phyloP scores from a whole-genome alignment of 257 asterid genomes.

The Prunella vulgaris region DNA sequence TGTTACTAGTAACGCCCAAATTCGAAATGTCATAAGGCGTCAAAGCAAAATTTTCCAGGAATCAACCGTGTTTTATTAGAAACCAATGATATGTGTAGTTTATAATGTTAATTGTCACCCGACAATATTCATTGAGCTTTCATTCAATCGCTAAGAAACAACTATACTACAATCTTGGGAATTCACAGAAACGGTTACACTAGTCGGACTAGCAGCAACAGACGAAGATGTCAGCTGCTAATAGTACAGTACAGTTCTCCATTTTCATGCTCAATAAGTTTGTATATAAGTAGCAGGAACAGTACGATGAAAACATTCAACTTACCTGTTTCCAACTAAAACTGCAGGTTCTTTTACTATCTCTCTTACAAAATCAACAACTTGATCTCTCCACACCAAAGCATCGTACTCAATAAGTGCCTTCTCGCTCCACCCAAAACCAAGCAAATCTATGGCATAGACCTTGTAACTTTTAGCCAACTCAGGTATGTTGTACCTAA shows the following conservation, averaged over 20 bases:
- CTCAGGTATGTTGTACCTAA: conserved; percentile 89
- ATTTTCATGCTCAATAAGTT: conserved; percentile 4
- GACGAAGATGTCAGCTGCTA: background rate
- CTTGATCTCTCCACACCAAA: conserved; percentile 87
- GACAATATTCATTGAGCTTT: background rate
- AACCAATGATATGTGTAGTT: background rate
- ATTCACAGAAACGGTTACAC: background rate
- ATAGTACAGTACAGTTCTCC: background rate
- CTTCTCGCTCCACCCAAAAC: conserved; percentile 99
- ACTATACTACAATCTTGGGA: background rate
- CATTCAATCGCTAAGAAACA: background rate
- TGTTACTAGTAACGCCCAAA: too few relatives aligned
- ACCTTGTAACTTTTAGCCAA: conserved; percentile 82
- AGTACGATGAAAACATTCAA: background rate
- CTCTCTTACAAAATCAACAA: conserved; percentile 79
- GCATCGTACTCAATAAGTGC: conserved; percentile 92
- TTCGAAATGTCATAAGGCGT: background rate
- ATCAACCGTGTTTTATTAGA: background rate
- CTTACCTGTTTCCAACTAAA: conserved; percentile 86
- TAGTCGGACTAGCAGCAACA: background rate
- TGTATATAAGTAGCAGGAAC: background rate
- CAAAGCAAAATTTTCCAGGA: background rate
- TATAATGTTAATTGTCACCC: background rate
- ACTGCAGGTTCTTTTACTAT: conserved; percentile 81
- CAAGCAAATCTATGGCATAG: conserved; percentile 83